Evolutionary conservation across 2,329 filamentous ascomycete genomes (phyloP).

Genomic region (Monosporascus ibericus): DNA sequence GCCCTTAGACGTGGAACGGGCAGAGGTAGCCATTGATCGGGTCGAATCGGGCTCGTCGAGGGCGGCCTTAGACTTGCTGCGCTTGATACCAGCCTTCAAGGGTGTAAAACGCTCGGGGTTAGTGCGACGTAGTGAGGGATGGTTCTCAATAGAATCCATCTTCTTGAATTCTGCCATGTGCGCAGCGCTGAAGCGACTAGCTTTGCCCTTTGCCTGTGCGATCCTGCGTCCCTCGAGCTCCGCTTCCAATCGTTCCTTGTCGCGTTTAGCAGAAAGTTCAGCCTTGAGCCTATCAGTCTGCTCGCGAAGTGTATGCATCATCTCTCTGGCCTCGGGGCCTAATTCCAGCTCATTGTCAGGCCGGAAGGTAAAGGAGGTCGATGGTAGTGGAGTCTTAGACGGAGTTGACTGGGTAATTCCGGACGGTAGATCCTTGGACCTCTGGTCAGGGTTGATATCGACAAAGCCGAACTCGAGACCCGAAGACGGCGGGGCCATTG

Average conservation of each 20-base stretch:
- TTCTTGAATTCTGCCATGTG: constrained; percentile 91
- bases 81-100: constrained; percentile 32
- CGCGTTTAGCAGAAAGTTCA: constrained; percentile 56
- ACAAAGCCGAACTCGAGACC: constrained; percentile 77
- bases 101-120: constrained; percentile 49
- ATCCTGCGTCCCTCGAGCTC: constrained; percentile 57
- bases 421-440: constrained; percentile 33
- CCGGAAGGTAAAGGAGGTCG: constrained; percentile 61
- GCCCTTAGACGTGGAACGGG: constrained; percentile 16
- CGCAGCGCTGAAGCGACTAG: constrained; percentile 72
- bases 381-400: constrained; percentile 49
- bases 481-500: constrained; percentile 70
- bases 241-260: constrained; percentile 45
- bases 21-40: constrained; percentile 23
- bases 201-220: constrained; percentile 72
- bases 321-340: constrained; percentile 53
- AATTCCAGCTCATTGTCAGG: constrained; percentile 47
- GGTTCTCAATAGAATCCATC: constrained; percentile 92
- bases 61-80: constrained; percentile 50
- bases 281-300: constrained; percentile 67
- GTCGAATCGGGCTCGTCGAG: constrained; percentile 53
- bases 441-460: constrained; percentile 58
- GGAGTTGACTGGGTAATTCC: constrained; percentile 53
- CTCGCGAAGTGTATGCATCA: constrained; percentile 64
- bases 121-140: constrained; percentile 71